These are phyloP conservation scores for Trypanosoma platydactyli DNA, from an alignment of 208 protist genomes.

Conservation along the genomic window DNA sequence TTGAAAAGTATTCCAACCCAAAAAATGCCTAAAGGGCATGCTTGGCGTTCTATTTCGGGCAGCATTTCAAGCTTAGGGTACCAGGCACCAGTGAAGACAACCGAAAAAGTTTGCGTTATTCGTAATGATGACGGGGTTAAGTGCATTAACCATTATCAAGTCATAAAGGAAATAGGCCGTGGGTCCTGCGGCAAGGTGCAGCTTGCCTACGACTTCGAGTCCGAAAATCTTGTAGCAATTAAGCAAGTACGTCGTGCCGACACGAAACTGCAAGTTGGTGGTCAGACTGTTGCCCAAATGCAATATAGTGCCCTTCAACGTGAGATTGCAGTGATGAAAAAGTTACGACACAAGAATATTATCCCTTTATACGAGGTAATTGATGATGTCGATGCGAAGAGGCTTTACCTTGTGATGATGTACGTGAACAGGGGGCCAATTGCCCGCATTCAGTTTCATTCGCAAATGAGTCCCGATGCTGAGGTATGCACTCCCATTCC, in stretches of 20 bases:
- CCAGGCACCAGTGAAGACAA: slow-evolving; percentile 15
- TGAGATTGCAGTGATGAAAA: slow-evolving; percentile 96
- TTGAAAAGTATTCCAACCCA: not conserved
- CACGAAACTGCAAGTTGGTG: slow-evolving; percentile 18
- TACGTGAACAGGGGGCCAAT: slow-evolving; percentile 81
- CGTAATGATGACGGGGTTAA: slow-evolving; percentile 23
- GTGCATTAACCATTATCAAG: slow-evolving; percentile 77
- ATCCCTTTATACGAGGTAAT: slow-evolving; percentile 95
- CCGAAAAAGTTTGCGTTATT: slow-evolving; percentile 21
- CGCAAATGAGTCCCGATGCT: slow-evolving; percentile 16
- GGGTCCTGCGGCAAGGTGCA: slow-evolving; percentile 71
- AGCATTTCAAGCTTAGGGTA: slow-evolving; percentile 7
- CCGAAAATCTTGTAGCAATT: slow-evolving; percentile 61
- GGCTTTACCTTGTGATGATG: slow-evolving; percentile 93
- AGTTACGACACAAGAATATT: slow-evolving; percentile 94
- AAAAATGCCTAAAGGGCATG: not conserved
- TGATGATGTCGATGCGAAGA: slow-evolving; percentile 90
- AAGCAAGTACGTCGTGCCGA: slow-evolving; percentile 65
- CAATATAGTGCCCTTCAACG: slow-evolving; percentile 50
- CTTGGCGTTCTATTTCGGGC: not conserved
- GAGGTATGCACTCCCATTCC: slow-evolving; percentile 48
- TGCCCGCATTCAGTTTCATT: slow-evolving; percentile 31
- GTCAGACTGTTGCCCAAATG: slow-evolving; percentile 33
- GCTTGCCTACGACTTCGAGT: slow-evolving; percentile 49
- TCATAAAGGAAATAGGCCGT: slow-evolving; percentile 70